A percentile compares a stretch with the other conserved stretches of the same genome.
Evolutionary conservation across 306 rosid species (phyloP).

Genomic region (Prunus padus): DNA sequence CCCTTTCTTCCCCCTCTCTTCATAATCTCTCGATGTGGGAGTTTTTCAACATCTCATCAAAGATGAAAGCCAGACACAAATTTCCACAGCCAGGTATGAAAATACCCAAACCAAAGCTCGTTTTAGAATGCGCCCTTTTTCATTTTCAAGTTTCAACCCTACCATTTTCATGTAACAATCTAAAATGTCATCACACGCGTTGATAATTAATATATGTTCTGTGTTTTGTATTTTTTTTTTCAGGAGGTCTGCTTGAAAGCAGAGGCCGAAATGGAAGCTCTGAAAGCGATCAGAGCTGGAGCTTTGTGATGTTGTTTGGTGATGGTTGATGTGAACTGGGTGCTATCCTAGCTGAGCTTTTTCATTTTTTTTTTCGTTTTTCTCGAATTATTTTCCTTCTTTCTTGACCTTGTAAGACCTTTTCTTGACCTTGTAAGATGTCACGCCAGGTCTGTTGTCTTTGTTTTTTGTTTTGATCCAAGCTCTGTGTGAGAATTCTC

Average conservation of each 20-base stretch:
- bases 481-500: conserved; percentile 29
- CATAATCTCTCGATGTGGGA: conserved; percentile 16
- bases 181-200: no score
- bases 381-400: conserved; percentile 22
- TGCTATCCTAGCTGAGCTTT: conserved; percentile 97
- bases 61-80: conserved; percentile 49
- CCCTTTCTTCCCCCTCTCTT: not conserved
- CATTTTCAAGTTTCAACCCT: no score
- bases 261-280: not conserved
- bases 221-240: not conserved
- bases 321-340: conserved; percentile 38
- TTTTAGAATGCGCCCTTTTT: not conserved
- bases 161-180: no score
- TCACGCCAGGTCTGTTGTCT: conserved; percentile 12
- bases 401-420: conserved; percentile 99
- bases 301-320: not conserved
- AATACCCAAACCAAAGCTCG: not conserved
- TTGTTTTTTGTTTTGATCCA: conserved; percentile 5
- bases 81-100: conserved; percentile 45
- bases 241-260: not conserved
- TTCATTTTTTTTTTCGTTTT: not conserved
- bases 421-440: conserved; percentile 99
- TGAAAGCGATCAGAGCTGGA: not conserved
- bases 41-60: conserved; percentile 23
- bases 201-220: no score